These are phyloP conservation scores for Periglandula ipomoeae DNA, from an alignment of 2,329 filamentous ascomycete genomes.

Conservation along the genomic window DNA sequence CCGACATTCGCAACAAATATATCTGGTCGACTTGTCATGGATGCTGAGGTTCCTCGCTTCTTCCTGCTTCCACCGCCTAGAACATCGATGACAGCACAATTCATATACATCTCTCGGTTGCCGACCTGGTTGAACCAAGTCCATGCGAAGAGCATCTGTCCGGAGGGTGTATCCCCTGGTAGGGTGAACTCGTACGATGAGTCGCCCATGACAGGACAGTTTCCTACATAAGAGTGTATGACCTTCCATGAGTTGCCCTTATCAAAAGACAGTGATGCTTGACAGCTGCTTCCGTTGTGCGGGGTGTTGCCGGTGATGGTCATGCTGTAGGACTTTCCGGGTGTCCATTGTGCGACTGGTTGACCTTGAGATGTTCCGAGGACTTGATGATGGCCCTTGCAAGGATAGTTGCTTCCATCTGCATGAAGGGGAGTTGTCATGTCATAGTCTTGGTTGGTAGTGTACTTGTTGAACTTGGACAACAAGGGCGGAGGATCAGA, in stretches of 20 bases:
- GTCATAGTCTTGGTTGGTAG: conserved; percentile 53
- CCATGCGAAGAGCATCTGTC: conserved; percentile 49
- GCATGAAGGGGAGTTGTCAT: conserved; percentile 58
- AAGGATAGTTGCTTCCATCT: conserved; percentile 60
- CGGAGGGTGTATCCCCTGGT: conserved; percentile 38
- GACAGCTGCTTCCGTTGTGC: conserved; percentile 53
- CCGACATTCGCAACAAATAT: conserved; percentile 60
- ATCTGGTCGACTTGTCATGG: conserved; percentile 44
- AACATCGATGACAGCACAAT: conserved; percentile 52
- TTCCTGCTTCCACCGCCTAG: conserved; percentile 23
- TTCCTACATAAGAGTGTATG: conserved; percentile 24
- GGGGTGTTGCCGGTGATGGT: conserved; percentile 40
- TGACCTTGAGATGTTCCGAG: conserved; percentile 39
- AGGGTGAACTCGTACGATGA: conserved; percentile 38
- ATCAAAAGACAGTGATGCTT: conserved; percentile 54
- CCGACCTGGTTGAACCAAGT: conserved; percentile 54
- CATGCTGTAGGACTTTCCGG: conserved; percentile 44
- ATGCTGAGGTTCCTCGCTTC: conserved; percentile 13
- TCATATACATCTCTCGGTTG: conserved; percentile 63
- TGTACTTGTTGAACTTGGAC: conserved; percentile 42
- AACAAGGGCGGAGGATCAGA: conserved; percentile 40
- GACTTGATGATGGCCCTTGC: conserved; percentile 54
- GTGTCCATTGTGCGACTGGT: conserved; percentile 44
- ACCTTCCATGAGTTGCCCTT: conserved; percentile 49
- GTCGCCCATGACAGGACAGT: conserved; percentile 21